These are phyloP conservation scores for Diversispora epigaea DNA, from an alignment of 192 early-diverging fungal species.

Conservation along the genomic window DNA sequence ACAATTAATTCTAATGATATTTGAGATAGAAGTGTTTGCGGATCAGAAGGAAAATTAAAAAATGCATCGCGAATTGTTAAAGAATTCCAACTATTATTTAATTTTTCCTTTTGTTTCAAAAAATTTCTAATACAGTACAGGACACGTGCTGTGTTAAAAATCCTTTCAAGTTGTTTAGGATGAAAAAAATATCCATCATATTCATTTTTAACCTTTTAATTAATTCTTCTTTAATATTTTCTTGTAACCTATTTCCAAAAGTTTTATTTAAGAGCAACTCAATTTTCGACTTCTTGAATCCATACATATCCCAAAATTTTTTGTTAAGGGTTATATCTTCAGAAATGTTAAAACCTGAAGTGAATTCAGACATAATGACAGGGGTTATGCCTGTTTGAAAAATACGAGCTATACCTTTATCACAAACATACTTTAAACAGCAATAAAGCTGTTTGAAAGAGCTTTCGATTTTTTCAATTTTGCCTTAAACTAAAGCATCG, in stretches of 20 bases:
- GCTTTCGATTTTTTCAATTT: too few relatives aligned
- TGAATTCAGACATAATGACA: slow-evolving; percentile 4
- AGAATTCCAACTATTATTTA: not conserved
- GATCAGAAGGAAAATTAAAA: too few relatives aligned
- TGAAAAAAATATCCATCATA: slow-evolving; percentile 8
- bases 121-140: not conserved
- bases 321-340: not conserved
- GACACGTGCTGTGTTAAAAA: not conserved
- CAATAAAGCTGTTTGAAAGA: not conserved
- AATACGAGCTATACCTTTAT: slow-evolving; percentile 11
- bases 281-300: not conserved
- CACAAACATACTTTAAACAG: too few relatives aligned
- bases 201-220: not conserved
- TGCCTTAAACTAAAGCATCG: not conserved
- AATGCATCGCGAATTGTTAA: not conserved
- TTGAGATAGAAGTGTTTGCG: too few relatives aligned
- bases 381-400: slow-evolving; percentile 10
- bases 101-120: not conserved
- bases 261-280: slow-evolving; percentile 9
- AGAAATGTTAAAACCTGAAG: slow-evolving; percentile 11
- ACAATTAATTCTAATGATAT: slow-evolving; percentile 22
- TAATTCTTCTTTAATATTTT: not conserved
- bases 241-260: slow-evolving; percentile 2
- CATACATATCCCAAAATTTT: slow-evolving; percentile 17
- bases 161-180: not conserved